These are phyloP conservation scores for Prunus yedoensis DNA, from an alignment of 331 rosid species.

Conservation along the genomic window DNA sequence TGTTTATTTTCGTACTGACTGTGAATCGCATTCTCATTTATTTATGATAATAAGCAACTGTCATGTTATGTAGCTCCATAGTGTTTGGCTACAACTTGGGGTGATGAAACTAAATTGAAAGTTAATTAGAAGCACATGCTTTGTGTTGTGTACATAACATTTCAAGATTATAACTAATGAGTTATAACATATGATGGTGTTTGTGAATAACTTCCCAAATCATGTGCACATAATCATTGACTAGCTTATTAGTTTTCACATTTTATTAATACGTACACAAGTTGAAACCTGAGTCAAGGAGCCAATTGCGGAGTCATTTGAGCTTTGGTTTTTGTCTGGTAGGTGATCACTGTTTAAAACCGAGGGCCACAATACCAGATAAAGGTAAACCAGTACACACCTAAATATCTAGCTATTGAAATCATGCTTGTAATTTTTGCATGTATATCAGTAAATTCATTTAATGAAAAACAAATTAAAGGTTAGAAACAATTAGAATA, in stretches of 20 bases:
- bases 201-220: neutral
- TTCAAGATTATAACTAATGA: neutral
- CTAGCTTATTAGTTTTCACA: neutral
- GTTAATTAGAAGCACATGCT: neutral
- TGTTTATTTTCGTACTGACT: too few species aligned
- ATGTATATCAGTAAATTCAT: neutral
- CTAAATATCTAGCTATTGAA: neutral
- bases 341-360: slow-evolving; percentile 8
- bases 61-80: too few species aligned
- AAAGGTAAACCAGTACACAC: neutral
- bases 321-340: slow-evolving; percentile 1
- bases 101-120: neutral
- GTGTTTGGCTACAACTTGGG: slow-evolving; percentile 9
- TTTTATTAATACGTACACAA: neutral
- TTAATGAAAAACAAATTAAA: too few species aligned
- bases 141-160: neutral
- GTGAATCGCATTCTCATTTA: too few species aligned
- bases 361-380: slow-evolving; percentile 9
- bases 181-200: neutral
- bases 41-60: too few species aligned
- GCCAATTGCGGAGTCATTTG: slow-evolving; percentile 22
- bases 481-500: neutral
- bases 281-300: slow-evolving; percentile 10
- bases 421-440: neutral
- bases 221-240: slow-evolving; percentile 15